Evolutionary conservation across 805 yeast genomes (phyloP), one percentile per base, ranked within the genome.

Genomic region (Barnettozyma californica): DNA sequence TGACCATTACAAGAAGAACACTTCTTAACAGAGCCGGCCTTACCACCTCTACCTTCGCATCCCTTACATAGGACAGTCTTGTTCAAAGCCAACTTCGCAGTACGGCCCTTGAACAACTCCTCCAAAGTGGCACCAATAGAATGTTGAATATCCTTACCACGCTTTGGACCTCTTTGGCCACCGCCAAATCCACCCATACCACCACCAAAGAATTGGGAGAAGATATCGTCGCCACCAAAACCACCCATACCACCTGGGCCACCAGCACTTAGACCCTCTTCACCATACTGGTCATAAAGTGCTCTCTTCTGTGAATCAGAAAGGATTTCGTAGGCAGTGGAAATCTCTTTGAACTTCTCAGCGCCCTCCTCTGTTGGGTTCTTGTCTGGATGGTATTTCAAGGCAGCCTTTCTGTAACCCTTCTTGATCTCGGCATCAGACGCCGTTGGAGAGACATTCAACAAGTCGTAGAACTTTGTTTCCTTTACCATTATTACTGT

Each of bases 21-120:
- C 61, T 81, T 81, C 75, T 85, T 86, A 56, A 91, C 95, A 49
- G 87, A 76, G 55, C 94, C 95, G 58, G 83, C 87, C 64, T 88
- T 88, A 72, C 99, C 99, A 69, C 99, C 99, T 63, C 82, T 82
- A 62, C 99, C 99, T 48, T 87, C 84, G 78, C 99, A 94, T 43
- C 79, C 64, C 64, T 80, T 78, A 81, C 99, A 94, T 58, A 89
- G 71, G 39, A 92, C 77, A 47, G 97, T 91, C 75, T 89, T 90
- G 74, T 90, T 89, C 54, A 94, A 78, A 9, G 98, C 96, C 73
- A 94, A 78, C 73, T 94, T 94, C 50, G 97, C 83, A 41, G 89
- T 83, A 74, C 91, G 87, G 55, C 99, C 99, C 70, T 84, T 87
- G 79, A 82, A 94, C 53, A 94, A 75, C 67, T 94, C 98, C 70